Evolutionary conservation across 306 rosid genomes (phyloP).

Genomic region (Trichosanthes cucumerina): DNA sequence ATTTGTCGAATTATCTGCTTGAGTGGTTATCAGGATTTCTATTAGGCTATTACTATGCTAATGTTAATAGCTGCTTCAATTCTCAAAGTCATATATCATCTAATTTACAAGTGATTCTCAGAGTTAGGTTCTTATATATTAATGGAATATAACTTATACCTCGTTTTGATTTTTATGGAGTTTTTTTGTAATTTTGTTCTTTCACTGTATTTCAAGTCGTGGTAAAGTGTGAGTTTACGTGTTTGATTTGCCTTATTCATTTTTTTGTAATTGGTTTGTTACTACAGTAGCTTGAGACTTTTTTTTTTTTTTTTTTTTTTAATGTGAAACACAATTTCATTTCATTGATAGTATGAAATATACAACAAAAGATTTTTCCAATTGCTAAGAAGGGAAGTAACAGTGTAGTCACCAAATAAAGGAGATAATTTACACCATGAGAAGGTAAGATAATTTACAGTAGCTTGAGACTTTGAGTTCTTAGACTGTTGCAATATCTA

Average conservation of each 20-base stretch:
- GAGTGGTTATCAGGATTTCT: background rate
- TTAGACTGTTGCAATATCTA: background rate
- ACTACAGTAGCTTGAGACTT: background rate
- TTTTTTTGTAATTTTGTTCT: background rate
- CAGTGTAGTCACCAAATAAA: no score
- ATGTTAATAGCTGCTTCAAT: background rate
- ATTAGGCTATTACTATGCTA: background rate
- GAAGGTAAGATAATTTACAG: no score
- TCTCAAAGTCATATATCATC: background rate
- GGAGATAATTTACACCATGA: no score
- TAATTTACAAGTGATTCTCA: background rate
- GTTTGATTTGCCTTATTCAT: background rate
- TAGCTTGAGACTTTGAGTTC: background rate
- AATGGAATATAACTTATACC: background rate
- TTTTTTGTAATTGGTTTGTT: background rate
- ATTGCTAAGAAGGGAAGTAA: no score
- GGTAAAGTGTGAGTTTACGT: background rate
- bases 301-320: no score
- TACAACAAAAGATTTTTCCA: no score
- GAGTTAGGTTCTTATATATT: background rate
- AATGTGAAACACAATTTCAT: no score
- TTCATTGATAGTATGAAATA: no score
- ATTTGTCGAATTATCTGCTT: background rate
- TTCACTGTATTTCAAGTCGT: background rate
- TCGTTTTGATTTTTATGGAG: background rate